Evolutionary conservation across 2,329 filamentous ascomycete genomes (phyloP), one percentile per base, ranked within the genome.

Genomic region (Fulvia fulva): DNA sequence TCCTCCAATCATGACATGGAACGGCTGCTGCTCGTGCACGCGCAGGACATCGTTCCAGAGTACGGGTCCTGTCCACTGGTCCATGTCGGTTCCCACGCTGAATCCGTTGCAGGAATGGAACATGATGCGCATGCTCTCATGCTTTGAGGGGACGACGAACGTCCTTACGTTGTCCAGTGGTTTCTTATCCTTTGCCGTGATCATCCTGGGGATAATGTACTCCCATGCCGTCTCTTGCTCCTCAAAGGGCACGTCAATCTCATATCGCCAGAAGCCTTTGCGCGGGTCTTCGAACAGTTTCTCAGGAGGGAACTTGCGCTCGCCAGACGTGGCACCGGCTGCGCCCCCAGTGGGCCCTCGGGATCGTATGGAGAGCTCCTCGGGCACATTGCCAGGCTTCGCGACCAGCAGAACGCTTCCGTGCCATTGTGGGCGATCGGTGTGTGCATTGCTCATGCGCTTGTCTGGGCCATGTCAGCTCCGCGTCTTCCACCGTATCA

Each of bases 361-460:
- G 68, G 19, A 75, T 16, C 72, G 74, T 64, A 93, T 74, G 25
- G 80, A 78, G 43, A 95, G 85, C 62, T 81, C 77, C 0, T 82
- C 80, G 61, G 84, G 81, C 21, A 78, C 77, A 68, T 83, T 85
- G 23, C 88, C 88, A 4, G 91, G 88, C 53, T 82, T 86, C 16
- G 87, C 89, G 53, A 97, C 91, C 51, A 97, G 78, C 67, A 97
- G 77, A 7, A 96, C 89, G 72, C 91, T 96, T 58, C 93, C 92
- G 67, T 89, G 80, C 92, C 93, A 97, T 43, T 75, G 76, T 41
- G 78, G 77, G 51, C 67, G 70, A 26, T 74, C 72, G 1, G 73
- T 70, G 55, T 72, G 63, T 60, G 73, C 78, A 26, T 81, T 81
- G 67, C 87, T 83, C 84, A 88, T 91, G 68, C 84, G 83, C 63